These are phyloP conservation scores for Eragrostis tef DNA, from an alignment of 202 grass and related monocot genomes.

Conservation along the genomic window DNA sequence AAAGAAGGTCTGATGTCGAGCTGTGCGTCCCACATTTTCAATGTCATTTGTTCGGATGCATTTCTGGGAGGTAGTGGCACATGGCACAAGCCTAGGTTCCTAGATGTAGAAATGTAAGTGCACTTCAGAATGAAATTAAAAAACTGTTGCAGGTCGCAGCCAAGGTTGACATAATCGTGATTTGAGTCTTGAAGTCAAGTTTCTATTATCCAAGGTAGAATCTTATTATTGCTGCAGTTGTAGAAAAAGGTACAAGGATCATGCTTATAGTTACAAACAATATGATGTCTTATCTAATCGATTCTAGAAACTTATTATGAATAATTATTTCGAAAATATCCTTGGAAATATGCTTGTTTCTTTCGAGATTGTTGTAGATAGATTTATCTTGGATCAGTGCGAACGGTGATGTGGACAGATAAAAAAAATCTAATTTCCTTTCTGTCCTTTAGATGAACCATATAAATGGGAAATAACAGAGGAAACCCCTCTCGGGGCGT, in stretches of 20 bases:
- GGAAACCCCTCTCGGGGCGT: no score
- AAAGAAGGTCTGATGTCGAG: constrained; percentile 97
- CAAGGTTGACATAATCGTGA: not conserved
- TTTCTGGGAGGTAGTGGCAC: constrained; percentile 89
- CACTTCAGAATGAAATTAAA: constrained; percentile 30
- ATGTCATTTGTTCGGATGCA: constrained; percentile 96
- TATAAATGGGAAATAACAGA: no score
- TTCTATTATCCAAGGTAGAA: not conserved
- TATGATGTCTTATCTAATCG: not conserved
- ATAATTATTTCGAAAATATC: not conserved
- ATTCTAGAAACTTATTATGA: constrained; percentile 3
- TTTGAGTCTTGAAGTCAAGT: not conserved
- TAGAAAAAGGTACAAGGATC: constrained; percentile 18
- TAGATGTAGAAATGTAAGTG: constrained; percentile 36
- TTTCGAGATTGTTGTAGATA: not conserved
- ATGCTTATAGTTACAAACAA: not conserved
- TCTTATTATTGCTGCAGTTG: not conserved
- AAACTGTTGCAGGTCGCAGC: not conserved
- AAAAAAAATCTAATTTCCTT: no score
- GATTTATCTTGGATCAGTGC: not conserved
- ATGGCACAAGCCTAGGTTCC: constrained; percentile 84
- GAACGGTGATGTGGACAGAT: no score
- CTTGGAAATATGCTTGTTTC: not conserved
- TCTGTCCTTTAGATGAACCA: no score
- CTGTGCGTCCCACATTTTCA: constrained; percentile 86